Conservation (phyloP, 176 grass and related monocot genomes). For the Pontederia crassipes region DNA sequence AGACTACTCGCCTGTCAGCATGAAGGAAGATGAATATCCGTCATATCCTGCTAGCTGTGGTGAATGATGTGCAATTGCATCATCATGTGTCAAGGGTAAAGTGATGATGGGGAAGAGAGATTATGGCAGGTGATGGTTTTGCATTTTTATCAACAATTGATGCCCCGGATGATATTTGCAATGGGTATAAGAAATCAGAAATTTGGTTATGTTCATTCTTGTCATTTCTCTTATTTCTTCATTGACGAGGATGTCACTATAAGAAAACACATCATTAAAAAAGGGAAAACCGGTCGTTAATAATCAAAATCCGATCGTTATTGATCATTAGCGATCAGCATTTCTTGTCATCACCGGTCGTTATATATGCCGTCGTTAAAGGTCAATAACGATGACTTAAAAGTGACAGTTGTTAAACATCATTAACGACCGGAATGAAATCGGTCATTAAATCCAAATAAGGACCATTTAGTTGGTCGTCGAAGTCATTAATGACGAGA, state of each 20-base stretch:
- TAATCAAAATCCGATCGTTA: too few relatives aligned
- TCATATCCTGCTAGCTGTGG: conserved; percentile 56
- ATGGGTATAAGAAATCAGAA: conserved; percentile 61
- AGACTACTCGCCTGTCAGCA: conserved; percentile 32
- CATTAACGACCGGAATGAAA: too few relatives aligned
- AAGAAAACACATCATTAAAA: conserved; percentile 49
- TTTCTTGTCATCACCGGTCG: too few relatives aligned
- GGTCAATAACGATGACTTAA: too few relatives aligned
- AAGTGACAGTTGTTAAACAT: too few relatives aligned
- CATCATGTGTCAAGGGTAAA: conserved; percentile 51
- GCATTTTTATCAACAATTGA: conserved; percentile 55
- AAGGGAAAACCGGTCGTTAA: too few relatives aligned
- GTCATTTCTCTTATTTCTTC: conserved; percentile 56
- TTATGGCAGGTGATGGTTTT: conserved; percentile 21
- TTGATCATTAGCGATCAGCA: too few relatives aligned
- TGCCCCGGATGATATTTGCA: conserved; percentile 62
- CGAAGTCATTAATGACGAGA: too few relatives aligned
- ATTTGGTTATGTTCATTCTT: conserved; percentile 24
- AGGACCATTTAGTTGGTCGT: too few relatives aligned
- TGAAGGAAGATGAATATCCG: conserved; percentile 32
- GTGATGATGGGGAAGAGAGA: conserved; percentile 49
- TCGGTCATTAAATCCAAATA: too few relatives aligned
- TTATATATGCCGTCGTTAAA: too few relatives aligned
- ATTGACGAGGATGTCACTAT: conserved; percentile 70
- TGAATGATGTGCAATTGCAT: conserved; percentile 63